Base-by-base conservation (phyloP, 202 grass and related monocot genomes). In the Zizania palustris region DNA sequence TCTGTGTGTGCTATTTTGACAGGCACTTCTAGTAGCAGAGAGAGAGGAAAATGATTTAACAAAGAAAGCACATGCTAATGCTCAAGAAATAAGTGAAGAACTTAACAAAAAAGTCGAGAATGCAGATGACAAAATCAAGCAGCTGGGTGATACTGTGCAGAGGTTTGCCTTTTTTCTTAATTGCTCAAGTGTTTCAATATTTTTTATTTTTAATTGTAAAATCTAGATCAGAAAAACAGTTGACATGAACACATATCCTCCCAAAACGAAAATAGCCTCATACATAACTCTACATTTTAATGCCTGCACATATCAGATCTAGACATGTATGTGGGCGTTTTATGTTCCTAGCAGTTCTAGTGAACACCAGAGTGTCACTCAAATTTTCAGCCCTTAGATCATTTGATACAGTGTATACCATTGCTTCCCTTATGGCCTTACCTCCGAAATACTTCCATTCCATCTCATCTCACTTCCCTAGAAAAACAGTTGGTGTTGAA, bases 21-120 rank as follows among this genome's bases (percentile, higher is more conserved):
- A 89, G 87, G 74, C 28, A 1, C 69, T 85, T 33, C 73, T 89
- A 64, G 62, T 79, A 85, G 69, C 61, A 43, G 91, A 86, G 80
- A 78, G n/a, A 61, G 79, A 88, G 50, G 80, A 93, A 80, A 79
- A 80, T 81, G 83, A 84, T 71, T 45, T 56, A 78, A 74, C 56
- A 35, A 90, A 82, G 81, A 88, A 82, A 60, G 84, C 64, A 74
- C 72, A 84, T 74, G 42, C 67, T 53, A 63, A 74, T 73, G 73
- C 85, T 66, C 83, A 86, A 74, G 91, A 93, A 75, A 84, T 37
- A 48, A 93, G 84, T 79, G 91, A 91, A 63, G 91, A 86, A 22
- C 78, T 88, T 59, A 83, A 69, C 63, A 85, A 59, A 68, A 86
- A 86, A 88, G 63, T 74, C 58, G 69, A 86, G 79, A 80, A 80